Conservation (phyloP, 1,139 yeast genomes). For the Kazachstania sp. region DNA sequence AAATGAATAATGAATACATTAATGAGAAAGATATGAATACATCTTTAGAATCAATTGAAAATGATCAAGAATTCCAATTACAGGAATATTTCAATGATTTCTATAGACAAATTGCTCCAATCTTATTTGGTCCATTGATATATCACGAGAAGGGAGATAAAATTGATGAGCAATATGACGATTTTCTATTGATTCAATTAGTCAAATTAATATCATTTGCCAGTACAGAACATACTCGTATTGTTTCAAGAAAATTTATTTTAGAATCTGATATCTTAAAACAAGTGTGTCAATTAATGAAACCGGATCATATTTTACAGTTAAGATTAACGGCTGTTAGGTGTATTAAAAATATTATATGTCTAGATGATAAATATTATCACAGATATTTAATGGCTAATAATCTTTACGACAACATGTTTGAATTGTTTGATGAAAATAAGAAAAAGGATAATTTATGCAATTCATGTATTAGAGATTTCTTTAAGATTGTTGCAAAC, state of each 20-base stretch:
- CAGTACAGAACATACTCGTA: conserved; percentile 50
- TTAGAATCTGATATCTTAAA: conserved; percentile 46
- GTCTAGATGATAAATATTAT: conserved; percentile 54
- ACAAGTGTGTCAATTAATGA: conserved; percentile 44
- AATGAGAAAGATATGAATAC: conserved; percentile 8
- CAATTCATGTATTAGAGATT: conserved; percentile 68
- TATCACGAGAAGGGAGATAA: conserved; percentile 17
- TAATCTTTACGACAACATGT: conserved; percentile 44
- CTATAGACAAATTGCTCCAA: conserved; percentile 53
- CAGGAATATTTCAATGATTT: conserved; percentile 51
- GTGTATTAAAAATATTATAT: conserved; percentile 51
- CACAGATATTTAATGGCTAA: conserved; percentile 49
- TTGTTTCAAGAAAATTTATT: conserved; percentile 51
- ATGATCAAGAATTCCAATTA: conserved; percentile 32
- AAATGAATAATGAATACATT: conserved; percentile 8
- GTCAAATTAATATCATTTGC: conserved; percentile 66
- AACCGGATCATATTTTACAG: conserved; percentile 37
- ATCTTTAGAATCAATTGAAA: conserved; percentile 5
- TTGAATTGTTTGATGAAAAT: conserved; percentile 44
- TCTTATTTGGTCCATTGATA: conserved; percentile 46
- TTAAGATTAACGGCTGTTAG: conserved; percentile 58
- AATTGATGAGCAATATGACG: conserved; percentile 26
- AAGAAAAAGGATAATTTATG: conserved; percentile 52
- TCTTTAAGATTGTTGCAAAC: conserved; percentile 46
- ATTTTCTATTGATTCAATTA: conserved; percentile 49